phyloP scores from a whole-genome alignment of 2,329 filamentous ascomycete genomes.

The Alternaria dauci region DNA sequence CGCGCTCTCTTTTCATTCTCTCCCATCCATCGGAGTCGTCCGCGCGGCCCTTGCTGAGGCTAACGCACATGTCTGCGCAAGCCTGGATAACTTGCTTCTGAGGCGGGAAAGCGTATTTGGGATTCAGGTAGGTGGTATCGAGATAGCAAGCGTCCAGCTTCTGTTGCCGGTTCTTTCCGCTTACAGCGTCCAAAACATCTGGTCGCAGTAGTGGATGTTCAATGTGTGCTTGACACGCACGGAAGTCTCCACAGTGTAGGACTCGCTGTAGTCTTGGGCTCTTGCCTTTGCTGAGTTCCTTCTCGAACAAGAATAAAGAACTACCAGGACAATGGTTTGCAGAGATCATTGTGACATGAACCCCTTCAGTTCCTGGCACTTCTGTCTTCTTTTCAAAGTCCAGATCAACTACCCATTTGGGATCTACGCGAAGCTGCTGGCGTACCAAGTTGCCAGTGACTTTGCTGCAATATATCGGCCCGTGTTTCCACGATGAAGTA shows the following conservation, averaged over 20 bases:
- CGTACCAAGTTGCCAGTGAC: constrained; percentile 90
- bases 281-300: constrained; percentile 68
- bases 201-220: constrained; percentile 82
- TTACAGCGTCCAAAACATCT: constrained; percentile 72
- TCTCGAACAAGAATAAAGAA: constrained; percentile 92
- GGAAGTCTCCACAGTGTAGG: constrained; percentile 94
- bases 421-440: constrained; percentile 83
- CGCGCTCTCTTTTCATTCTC: constrained; percentile 62
- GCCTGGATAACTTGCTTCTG: constrained; percentile 88
- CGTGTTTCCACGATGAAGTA: constrained; percentile 87
- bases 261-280: constrained; percentile 75
- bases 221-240: constrained; percentile 86
- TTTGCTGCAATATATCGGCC: constrained; percentile 94
- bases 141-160: constrained; percentile 95
- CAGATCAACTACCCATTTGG: constrained; percentile 83
- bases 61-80: constrained; percentile 87
- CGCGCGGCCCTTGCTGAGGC: constrained; percentile 71
- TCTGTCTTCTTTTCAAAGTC: constrained; percentile 84
- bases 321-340: constrained; percentile 98
- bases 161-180: constrained; percentile 78
- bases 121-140: constrained; percentile 96
- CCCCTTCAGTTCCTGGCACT: constrained; percentile 82
- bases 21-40: constrained; percentile 66
- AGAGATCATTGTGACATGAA: constrained; percentile 90
- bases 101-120: constrained; percentile 90